phyloP scores from a whole-genome alignment of 192 early-diverging fungal genomes.

The Kappamyces sp. region DNA sequence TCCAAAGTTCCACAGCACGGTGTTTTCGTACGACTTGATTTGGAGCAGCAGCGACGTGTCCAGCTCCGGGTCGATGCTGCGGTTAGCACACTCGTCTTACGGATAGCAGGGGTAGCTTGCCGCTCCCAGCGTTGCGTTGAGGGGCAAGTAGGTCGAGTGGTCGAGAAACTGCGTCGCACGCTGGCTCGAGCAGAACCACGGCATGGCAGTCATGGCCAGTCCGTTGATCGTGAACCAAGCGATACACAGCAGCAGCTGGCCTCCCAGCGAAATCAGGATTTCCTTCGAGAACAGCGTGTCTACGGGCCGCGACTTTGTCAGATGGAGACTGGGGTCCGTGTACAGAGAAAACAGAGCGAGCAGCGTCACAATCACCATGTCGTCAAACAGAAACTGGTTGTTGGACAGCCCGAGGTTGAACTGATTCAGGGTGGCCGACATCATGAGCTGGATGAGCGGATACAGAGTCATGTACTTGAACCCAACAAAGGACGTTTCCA shows the following conservation, averaged over 20 bases:
- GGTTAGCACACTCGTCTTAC: constrained; percentile 20
- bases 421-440: constrained; percentile 35
- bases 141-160: constrained; percentile 21
- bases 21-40: constrained; percentile 38
- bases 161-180: constrained; percentile 26
- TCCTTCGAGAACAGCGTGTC: constrained; percentile 35
- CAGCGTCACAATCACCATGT: constrained; percentile 33
- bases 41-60: constrained; percentile 18
- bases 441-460: constrained; percentile 39
- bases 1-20: constrained; percentile 39
- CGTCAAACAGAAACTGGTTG: constrained; percentile 51
- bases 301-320: constrained; percentile 28
- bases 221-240: constrained; percentile 27
- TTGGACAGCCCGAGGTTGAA: constrained; percentile 34
- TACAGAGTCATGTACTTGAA: constrained; percentile 63
- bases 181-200: constrained; percentile 37
- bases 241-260: constrained; percentile 34
- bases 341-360: constrained; percentile 40
- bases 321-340: constrained; percentile 19
- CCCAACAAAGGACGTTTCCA: constrained; percentile 69
- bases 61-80: constrained; percentile 21
- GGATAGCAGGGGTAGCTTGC: constrained; percentile 38
- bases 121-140: constrained; percentile 18
- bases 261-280: constrained; percentile 32
- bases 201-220: constrained; percentile 6